Evolutionary conservation across 208 protist genomes (phyloP).

Genomic region (Sergeia podlipaevii): DNA sequence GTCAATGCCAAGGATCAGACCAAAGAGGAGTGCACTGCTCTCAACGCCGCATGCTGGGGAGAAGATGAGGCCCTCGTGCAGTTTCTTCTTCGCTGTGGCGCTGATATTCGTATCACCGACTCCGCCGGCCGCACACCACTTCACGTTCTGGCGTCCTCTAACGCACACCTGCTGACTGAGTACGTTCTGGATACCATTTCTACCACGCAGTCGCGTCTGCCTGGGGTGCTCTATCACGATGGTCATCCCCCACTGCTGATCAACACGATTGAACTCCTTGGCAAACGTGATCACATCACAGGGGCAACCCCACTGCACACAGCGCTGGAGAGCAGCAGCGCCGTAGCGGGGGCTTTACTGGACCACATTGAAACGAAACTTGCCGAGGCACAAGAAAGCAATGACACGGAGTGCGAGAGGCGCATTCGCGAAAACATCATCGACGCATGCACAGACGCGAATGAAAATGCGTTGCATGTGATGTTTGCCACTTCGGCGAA

Average conservation of each 20-base stretch:
- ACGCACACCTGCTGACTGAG: constrained; percentile 22
- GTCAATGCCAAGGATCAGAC: constrained; percentile 39
- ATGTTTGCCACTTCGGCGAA: constrained; percentile 22
- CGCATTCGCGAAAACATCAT: constrained; percentile 12
- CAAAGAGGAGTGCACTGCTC: constrained; percentile 20
- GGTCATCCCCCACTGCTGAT: constrained; percentile 13
- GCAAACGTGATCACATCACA: constrained; percentile 9
- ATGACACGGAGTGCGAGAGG: neutral
- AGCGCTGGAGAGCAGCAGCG: constrained; percentile 22
- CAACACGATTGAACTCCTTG: constrained; percentile 19
- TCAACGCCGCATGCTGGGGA: constrained; percentile 48
- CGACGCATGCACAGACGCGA: constrained; percentile 9
- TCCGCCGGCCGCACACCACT: constrained; percentile 44
- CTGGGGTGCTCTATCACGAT: constrained; percentile 4
- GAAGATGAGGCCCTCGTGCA: constrained; percentile 24
- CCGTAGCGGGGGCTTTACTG: constrained; percentile 21
- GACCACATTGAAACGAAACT: constrained; percentile 26
- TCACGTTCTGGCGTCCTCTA: constrained; percentile 49
- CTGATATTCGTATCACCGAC: constrained; percentile 32
- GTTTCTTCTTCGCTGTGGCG: constrained; percentile 41
- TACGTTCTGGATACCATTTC: constrained; percentile 19
- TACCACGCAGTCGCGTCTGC: neutral
- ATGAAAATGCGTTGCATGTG: constrained; percentile 29
- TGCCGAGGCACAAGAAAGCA: neutral
- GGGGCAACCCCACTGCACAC: constrained; percentile 31